phyloP scores from a whole-genome alignment of 345 rosid species.

The Eutrema heterophyllum region DNA sequence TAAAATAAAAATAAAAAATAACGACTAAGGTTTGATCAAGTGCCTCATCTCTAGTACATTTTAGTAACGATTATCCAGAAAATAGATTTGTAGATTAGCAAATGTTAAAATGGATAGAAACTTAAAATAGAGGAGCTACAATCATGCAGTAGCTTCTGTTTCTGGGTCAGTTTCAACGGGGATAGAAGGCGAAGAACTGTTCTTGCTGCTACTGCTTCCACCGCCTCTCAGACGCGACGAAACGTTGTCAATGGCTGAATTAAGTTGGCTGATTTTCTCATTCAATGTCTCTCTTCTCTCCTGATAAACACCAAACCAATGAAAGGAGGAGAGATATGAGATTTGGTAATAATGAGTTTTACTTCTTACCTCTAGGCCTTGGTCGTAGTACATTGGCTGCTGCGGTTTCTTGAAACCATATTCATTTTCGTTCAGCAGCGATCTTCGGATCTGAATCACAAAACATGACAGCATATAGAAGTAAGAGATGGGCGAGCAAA shows the following conservation, averaged over 20 bases:
- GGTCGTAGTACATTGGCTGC: conserved; percentile 70
- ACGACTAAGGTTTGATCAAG: too few species aligned
- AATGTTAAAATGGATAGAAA: not conserved
- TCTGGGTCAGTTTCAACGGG: conserved; percentile 50
- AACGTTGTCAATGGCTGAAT: conserved; percentile 77
- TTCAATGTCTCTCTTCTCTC: conserved; percentile 57
- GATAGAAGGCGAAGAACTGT: conserved; percentile 33
- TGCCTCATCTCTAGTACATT: not conserved
- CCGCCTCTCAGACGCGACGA: conserved; percentile 75
- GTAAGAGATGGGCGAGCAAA: not conserved
- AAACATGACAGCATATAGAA: not conserved
- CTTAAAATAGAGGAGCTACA: conserved; percentile 37
- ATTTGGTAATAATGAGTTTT: conserved; percentile 28
- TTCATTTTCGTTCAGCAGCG: conserved; percentile 68
- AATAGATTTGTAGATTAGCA: too few species aligned
- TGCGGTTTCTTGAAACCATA: conserved; percentile 62
- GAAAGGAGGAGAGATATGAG: not conserved
- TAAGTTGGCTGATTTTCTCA: conserved; percentile 73
- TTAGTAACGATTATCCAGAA: not conserved
- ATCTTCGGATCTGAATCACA: conserved; percentile 56
- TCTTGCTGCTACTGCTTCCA: conserved; percentile 1
- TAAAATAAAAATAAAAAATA: too few species aligned
- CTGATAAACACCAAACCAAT: not conserved
- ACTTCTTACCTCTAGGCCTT: conserved; percentile 54
- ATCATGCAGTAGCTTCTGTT: conserved; percentile 44